Percentiles rank a stretch among this genome's conserved stretches.
These are phyloP conservation scores for Podospora pseudopauciseta DNA, from an alignment of 495 filamentous ascomycete species.

Conservation along the genomic window DNA sequence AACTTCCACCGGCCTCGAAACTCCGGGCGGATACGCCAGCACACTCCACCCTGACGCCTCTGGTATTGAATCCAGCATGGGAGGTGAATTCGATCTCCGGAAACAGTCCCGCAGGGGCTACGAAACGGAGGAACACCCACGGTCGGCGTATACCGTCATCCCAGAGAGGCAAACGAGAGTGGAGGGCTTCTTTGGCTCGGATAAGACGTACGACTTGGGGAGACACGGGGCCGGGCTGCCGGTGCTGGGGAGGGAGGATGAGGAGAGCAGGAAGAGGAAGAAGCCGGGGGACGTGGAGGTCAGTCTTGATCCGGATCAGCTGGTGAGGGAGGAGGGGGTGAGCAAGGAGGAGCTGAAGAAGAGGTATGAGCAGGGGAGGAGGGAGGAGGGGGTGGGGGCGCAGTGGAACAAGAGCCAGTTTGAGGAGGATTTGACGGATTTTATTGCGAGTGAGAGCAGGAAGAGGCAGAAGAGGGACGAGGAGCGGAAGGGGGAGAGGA, in stretches of 20 bases:
- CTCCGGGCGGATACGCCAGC: constrained; percentile 75
- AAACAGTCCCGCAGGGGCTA: constrained; percentile 75
- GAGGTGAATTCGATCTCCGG: constrained; percentile 86
- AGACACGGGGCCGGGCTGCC: constrained; percentile 29
- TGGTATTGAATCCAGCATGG: constrained; percentile 64
- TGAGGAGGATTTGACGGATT: constrained; percentile 91
- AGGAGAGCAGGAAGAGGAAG: constrained; percentile 75
- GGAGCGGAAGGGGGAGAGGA: constrained; percentile 56
- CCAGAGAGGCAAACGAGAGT: constrained; percentile 79
- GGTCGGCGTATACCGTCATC: constrained; percentile 81
- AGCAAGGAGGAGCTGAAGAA: constrained; percentile 54
- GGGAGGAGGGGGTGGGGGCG: constrained; percentile 61
- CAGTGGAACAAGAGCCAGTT: constrained; percentile 57
- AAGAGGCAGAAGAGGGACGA: constrained; percentile 86
- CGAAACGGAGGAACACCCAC: constrained; percentile 80
- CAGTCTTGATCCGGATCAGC: constrained; percentile 74
- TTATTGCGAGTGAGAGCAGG: constrained; percentile 91
- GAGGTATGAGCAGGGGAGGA: constrained; percentile 72
- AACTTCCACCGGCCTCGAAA: constrained; percentile 74
- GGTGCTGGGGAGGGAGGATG: constrained; percentile 77
- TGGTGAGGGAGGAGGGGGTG: constrained; percentile 52
- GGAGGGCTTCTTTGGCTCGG: constrained; percentile 93
- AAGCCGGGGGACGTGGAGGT: constrained; percentile 95
- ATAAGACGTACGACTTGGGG: constrained; percentile 80
- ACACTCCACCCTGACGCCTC: constrained; percentile 56